Percentiles rank a stretch among this genome's conserved stretches.
Evolutionary conservation across 441 rosid species (phyloP).

Genomic region (Jatropha multifida): DNA sequence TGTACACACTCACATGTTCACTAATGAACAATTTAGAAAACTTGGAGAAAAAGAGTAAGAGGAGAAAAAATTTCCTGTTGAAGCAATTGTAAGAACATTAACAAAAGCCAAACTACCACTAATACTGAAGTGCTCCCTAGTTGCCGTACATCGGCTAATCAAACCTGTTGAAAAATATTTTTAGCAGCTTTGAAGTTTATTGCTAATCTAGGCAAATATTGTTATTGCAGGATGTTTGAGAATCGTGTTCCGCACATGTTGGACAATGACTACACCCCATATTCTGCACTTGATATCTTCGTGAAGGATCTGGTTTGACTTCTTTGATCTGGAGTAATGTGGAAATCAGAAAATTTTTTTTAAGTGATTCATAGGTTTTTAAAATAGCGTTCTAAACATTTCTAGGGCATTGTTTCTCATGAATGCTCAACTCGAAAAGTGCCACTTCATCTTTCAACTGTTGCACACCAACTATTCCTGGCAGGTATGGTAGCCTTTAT

Average conservation of each 20-base stretch:
- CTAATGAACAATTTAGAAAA: neutral
- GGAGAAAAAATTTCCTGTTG: neutral
- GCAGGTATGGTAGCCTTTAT: constrained; percentile 52
- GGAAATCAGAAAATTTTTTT: neutral
- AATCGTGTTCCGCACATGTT: constrained; percentile 98
- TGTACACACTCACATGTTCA: no score
- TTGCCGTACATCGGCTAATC: no score
- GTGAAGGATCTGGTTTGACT: constrained; percentile 94
- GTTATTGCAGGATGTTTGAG: constrained; percentile 90
- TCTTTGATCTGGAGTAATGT: constrained; percentile 7
- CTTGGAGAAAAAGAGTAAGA: neutral
- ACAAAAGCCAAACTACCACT: neutral
- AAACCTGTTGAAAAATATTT: neutral
- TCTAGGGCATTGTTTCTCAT: constrained; percentile 83
- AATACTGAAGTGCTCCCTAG: no score
- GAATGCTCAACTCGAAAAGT: constrained; percentile 77
- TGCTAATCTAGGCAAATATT: constrained; percentile 13
- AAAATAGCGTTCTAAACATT: constrained; percentile 21
- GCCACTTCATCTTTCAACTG: constrained; percentile 83
- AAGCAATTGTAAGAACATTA: neutral
- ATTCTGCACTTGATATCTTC: constrained; percentile 95
- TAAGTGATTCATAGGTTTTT: constrained; percentile 12
- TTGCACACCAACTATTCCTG: constrained; percentile 80
- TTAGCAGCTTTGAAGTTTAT: neutral
- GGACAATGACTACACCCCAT: constrained; percentile 91